phyloP scores from a whole-genome alignment of 2,329 filamentous ascomycete genomes.

The Fusarium odoratissimum region DNA sequence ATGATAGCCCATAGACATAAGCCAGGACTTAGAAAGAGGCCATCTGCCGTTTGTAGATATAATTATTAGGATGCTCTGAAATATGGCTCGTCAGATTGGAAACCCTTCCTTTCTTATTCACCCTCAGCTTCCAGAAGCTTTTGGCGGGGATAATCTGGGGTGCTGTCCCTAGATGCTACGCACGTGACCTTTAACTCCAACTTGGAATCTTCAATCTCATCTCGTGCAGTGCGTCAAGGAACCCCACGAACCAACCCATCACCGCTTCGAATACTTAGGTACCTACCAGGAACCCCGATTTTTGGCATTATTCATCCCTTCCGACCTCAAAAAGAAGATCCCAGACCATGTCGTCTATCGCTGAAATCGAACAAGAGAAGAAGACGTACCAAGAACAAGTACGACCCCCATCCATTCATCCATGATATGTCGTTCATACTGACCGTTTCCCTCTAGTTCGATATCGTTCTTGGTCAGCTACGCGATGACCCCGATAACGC shows the following conservation, averaged over 20 bases:
- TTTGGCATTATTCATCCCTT: neutral
- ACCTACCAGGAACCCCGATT: neutral
- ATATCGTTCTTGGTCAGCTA: constrained; percentile 79
- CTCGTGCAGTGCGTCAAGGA: neutral
- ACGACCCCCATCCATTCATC: constrained; percentile 28
- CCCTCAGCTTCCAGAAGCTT: constrained; percentile 7
- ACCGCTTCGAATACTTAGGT: neutral
- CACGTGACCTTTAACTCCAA: constrained; percentile 33
- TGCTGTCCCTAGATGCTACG: neutral
- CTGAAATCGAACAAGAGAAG: constrained; percentile 63
- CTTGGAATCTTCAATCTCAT: constrained; percentile 16
- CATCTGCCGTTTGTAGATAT: neutral
- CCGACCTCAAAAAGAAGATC: neutral
- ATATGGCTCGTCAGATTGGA: neutral
- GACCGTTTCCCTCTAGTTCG: constrained; percentile 66
- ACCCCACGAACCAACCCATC: constrained; percentile 11
- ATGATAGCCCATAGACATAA: neutral
- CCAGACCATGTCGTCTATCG: constrained; percentile 47
- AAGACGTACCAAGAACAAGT: constrained; percentile 69
- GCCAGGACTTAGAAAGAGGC: neutral
- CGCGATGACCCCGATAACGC: constrained; percentile 83
- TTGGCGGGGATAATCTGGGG: constrained; percentile 5
- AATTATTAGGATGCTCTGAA: neutral
- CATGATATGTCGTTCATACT: constrained; percentile 19
- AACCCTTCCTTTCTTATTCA: neutral